Evolutionary conservation across 1,284 basidiomycete species (phyloP), one percentile per base, ranked within the genome.

Genomic region (Apiotrichum mycotoxinovorans): DNA sequence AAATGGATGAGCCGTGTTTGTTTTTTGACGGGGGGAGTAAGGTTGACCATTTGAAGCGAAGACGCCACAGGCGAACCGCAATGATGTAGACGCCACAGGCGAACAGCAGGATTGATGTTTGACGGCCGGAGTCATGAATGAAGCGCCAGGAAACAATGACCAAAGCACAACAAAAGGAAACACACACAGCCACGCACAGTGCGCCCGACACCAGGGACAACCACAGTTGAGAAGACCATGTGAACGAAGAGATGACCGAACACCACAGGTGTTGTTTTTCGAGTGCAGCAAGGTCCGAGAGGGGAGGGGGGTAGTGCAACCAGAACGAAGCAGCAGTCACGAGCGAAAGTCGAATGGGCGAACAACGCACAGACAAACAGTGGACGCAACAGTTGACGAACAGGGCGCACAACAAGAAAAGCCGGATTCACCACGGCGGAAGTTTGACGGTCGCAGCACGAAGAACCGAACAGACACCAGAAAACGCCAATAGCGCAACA

Each of bases 401-500:
- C 30, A 30, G 30, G 30, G 30, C 4, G 33, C 33, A 22, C 34
- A n/a, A n/a, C n/a, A 22, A 25, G 7, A 7, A 34, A 17, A 30
- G 23, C 18, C 44, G 44, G 44, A 46, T 15, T 25, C 46, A 48
- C 34, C 30, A 48, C 46, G 12, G 11, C 12, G 26, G 27, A 33
- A 30, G 14, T 33, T 30, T 25, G 44, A 33, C 30, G 35, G 20
- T 38, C 23, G 25, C 23, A 49, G 48, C 54, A 56, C 25, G 49
- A 15, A 41, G 45, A 52, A 57, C 51, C 47, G 45, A 57, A 40
- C 50, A 57, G 51, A 45, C 48, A 51, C 27, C 49, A 26, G 30
- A 43, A 34, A 43, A 45, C 37, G 44, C 49, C 41, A 51, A 33
- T 34, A 48, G 52, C 43, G 49, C 48, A 45, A 45, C 42, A 56